A percentile compares a stretch with the other conserved stretches of the same genome.
Conservation (phyloP, 148 eudicot genomes). For the Selenicereus undatus region DNA sequence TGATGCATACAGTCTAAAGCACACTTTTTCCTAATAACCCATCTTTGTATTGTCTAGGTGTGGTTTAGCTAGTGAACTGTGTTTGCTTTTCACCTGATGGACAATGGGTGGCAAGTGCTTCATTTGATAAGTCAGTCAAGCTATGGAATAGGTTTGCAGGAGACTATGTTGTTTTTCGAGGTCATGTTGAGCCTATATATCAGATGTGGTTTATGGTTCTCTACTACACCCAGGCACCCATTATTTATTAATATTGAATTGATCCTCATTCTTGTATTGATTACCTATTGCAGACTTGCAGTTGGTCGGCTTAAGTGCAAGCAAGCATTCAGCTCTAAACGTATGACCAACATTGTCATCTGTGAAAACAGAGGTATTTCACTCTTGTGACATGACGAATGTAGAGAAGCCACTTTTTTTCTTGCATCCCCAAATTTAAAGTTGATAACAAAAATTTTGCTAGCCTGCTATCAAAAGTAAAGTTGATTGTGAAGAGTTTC, state of each 20-base stretch:
- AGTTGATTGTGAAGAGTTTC: too few relatives aligned
- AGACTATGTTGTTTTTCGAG: slow-evolving; percentile 72
- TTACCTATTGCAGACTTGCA: slow-evolving; percentile 55
- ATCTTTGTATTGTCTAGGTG: not conserved
- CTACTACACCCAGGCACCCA: not conserved
- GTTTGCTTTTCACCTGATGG: slow-evolving; percentile 97
- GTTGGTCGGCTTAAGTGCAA: slow-evolving; percentile 96
- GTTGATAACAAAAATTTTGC: too few relatives aligned
- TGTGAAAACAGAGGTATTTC: not conserved
- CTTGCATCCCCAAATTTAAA: too few relatives aligned
- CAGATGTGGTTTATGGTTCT: slow-evolving; percentile 63
- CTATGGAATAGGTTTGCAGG: slow-evolving; percentile 91
- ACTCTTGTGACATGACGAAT: too few relatives aligned
- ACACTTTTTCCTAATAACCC: not conserved
- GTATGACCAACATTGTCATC: slow-evolving; percentile 15
- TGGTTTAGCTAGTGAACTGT: slow-evolving; percentile 71
- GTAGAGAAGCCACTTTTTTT: too few relatives aligned
- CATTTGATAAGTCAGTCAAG: slow-evolving; percentile 89
- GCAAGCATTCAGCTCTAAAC: slow-evolving; percentile 94
- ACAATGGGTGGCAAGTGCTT: slow-evolving; percentile 96
- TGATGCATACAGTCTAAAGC: too few relatives aligned
- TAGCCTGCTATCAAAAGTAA: too few relatives aligned
- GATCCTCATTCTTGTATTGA: not conserved
- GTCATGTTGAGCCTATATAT: slow-evolving; percentile 92
- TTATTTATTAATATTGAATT: not conserved